Evolutionary conservation across 805 yeast genomes (phyloP).

Genomic region (Candida chauliodis): DNA sequence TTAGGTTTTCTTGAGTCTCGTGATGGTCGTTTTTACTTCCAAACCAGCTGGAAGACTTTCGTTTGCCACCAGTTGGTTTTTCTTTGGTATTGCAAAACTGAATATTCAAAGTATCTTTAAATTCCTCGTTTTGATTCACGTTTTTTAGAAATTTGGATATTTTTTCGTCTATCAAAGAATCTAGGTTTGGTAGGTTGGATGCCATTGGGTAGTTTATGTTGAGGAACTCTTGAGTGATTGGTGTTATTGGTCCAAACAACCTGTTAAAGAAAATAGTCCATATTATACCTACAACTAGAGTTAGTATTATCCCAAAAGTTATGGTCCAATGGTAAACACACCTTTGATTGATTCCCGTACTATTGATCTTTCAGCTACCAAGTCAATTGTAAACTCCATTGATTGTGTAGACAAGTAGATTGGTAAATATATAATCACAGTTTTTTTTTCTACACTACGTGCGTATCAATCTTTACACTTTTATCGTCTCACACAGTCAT

Average conservation of each 20-base stretch:
- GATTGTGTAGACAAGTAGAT: neutral
- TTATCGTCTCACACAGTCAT: too few species aligned
- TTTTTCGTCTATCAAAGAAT: conserved; percentile 36
- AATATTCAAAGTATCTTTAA: conserved; percentile 30
- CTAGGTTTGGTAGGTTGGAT: conserved; percentile 46
- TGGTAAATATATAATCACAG: too few species aligned
- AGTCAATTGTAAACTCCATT: conserved; percentile 47
- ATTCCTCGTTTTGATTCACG: conserved; percentile 15
- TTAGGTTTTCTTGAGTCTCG: neutral
- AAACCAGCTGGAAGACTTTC: conserved; percentile 55
- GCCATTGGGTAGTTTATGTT: conserved; percentile 59
- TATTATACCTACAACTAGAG: conserved; percentile 44
- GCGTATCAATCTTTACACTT: too few species aligned
- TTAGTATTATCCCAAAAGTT: neutral
- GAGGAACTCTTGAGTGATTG: conserved; percentile 51
- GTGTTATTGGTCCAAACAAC: conserved; percentile 60
- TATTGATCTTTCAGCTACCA: conserved; percentile 51
- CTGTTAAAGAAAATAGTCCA: conserved; percentile 69
- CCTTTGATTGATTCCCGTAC: conserved; percentile 55
- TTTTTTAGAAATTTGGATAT: conserved; percentile 29
- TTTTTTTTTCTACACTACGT: neutral
- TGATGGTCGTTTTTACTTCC: conserved; percentile 21
- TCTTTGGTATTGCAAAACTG: conserved; percentile 33
- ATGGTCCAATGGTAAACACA: conserved; percentile 19
- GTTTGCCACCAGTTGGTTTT: conserved; percentile 9